Base-by-base conservation (phyloP, 2,329 filamentous ascomycete species). In the Colletotrichum paranaense region DNA sequence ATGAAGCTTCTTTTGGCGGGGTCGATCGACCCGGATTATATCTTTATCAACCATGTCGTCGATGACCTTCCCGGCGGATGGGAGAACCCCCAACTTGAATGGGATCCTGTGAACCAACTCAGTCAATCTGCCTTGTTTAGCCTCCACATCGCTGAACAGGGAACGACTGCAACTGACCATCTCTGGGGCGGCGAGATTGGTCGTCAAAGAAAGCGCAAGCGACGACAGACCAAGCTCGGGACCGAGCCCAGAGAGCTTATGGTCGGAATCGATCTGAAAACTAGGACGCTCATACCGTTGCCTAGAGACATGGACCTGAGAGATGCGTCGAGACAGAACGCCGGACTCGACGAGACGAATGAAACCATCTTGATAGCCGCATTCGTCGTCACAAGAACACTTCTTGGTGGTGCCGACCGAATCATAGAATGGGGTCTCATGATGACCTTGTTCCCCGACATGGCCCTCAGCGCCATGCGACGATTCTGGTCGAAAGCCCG, bases 391-490 rank as follows among this genome's bases (percentile, higher is more conserved):
- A 83, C 92, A 49, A 86, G 88, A 22, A 88, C 88, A 8, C 81
- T 93, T 9, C 82, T 91, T 7, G 91, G 91, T 11, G 91, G 91
- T 7, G 84, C 90, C 12, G 88, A 90, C 74, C 86, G 88, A 76
- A 82, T 85, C 1, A 84, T 91, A 26, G 91, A 93, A 76, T 92
- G 90, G 87, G 90, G 90, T 11, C 77, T 92, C 53, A 81, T 92
- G 71, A 80, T 88, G 76, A 85, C 85, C 26, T 79, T 90, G 16
- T 92, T 91, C 77, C 91, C 89, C 1, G 83, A 85, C 16, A 84
- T 86, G 63, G 87, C 85, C 5, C 81, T 90, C 14, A 86, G 84
- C 32, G 84, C 84, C 14, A 80, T 93, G 49, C 86, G 86, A 26
- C 87, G 86, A 62, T 88, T 88, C 68, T 93, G 91, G 91, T 82